These are phyloP conservation scores for Bimuria novae-zelandiae DNA, from an alignment of 2,329 filamentous ascomycete genomes.

Conservation along the genomic window DNA sequence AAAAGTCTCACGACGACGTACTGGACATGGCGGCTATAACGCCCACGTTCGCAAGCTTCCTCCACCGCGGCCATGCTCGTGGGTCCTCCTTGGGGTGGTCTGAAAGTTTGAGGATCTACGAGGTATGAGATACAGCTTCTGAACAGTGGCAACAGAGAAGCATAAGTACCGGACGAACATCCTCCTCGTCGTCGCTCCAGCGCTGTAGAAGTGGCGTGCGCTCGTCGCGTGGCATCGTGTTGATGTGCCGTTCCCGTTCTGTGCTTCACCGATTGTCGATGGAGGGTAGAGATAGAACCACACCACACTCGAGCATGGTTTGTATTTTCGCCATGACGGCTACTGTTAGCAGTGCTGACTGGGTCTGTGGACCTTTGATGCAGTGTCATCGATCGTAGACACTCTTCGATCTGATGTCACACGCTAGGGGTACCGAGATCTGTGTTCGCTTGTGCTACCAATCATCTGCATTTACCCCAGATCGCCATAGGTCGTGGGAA, in stretches of 20 bases:
- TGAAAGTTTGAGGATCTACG: constrained; percentile 26
- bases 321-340: constrained; percentile 1
- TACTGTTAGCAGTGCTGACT: not conserved
- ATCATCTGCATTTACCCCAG: not conserved
- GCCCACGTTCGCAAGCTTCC: constrained; percentile 55
- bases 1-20: constrained; percentile 18
- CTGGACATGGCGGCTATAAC: constrained; percentile 58
- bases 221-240: constrained; percentile 37
- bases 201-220: constrained; percentile 47
- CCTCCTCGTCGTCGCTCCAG: constrained; percentile 36
- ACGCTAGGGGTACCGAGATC: not conserved
- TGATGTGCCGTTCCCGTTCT: not conserved
- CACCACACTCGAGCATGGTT: not conserved
- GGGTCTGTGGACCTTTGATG: not conserved
- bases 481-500: too few species aligned
- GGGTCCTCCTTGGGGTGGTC: constrained; percentile 48
- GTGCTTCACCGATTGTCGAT: too few species aligned
- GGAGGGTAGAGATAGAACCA: not conserved
- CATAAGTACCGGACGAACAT: constrained; percentile 34
- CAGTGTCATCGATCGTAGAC: constrained; percentile 7
- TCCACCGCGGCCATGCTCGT: constrained; percentile 50
- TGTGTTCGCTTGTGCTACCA: not conserved
- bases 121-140: constrained; percentile 1
- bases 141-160: constrained; percentile 13
- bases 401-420: not conserved